Conservation (phyloP, 2,329 filamentous ascomycete species). For the Botrytis fragariae region DNA sequence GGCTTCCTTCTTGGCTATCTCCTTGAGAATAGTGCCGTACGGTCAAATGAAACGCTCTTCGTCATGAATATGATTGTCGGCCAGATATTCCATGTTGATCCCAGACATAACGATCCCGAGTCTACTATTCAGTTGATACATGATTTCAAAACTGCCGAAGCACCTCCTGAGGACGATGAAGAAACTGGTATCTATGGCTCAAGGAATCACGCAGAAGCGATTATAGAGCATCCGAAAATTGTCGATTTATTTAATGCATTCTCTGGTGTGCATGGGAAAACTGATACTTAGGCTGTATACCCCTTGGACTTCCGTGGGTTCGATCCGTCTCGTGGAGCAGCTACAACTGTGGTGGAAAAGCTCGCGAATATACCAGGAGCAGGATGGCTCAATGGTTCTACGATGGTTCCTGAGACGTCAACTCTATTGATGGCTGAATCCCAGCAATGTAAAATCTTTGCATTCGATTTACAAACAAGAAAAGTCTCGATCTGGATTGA, state of each 20-base stretch:
- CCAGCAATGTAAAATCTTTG: not conserved
- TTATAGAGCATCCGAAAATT: constrained; percentile 6
- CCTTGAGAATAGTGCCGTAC: constrained; percentile 36
- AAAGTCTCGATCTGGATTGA: constrained; percentile 2
- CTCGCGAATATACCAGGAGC: not conserved
- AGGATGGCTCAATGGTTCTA: constrained; percentile 9
- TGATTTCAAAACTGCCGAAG: constrained; percentile 1
- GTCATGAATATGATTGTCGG: constrained; percentile 37
- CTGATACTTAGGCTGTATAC: not conserved
- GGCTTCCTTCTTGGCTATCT: constrained; percentile 15
- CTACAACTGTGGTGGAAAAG: not conserved
- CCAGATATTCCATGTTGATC: constrained; percentile 30
- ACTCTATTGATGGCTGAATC: constrained; percentile 2
- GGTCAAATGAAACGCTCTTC: constrained; percentile 52
- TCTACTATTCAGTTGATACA: not conserved
- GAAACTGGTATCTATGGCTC: not conserved
- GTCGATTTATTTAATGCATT: constrained; percentile 9
- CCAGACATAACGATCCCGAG: constrained; percentile 15
- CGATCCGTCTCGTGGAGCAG: not conserved
- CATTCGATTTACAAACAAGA: not conserved
- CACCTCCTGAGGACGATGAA: not conserved
- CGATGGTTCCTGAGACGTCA: not conserved
- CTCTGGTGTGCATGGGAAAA: constrained; percentile 11
- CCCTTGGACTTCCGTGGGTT: constrained; percentile 5
- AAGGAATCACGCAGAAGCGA: constrained; percentile 11